phyloP scores from a whole-genome alignment of 371 early-diverging fungal species.

The Mucor irregularis region DNA sequence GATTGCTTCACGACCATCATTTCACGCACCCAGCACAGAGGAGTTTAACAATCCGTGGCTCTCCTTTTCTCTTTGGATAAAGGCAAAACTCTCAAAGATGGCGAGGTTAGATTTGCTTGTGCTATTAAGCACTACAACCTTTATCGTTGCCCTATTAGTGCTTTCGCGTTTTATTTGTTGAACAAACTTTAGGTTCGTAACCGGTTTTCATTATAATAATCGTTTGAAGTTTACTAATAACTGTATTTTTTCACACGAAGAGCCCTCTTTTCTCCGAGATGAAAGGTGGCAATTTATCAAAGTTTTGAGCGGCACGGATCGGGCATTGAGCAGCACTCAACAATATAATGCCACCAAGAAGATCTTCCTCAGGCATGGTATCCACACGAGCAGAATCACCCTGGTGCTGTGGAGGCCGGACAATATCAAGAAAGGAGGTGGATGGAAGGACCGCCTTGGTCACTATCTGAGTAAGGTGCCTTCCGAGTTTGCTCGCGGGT shows the following conservation, averaged over 20 bases:
- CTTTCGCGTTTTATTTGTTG: slow-evolving; percentile 6
- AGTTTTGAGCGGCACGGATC: no score
- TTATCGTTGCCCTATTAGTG: slow-evolving; percentile 3
- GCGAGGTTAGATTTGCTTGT: slow-evolving; percentile 3
- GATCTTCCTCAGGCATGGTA: no score
- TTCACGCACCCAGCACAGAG: neutral
- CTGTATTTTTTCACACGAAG: no score
- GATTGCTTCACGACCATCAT: slow-evolving; percentile 8
- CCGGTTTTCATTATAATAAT: no score
- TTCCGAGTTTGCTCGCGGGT: neutral
- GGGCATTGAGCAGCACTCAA: no score
- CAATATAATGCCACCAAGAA: no score
- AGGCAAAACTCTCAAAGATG: slow-evolving; percentile 4
- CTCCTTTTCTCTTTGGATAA: slow-evolving; percentile 1
- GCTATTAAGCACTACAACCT: no score
- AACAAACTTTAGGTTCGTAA: no score
- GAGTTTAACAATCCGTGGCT: neutral
- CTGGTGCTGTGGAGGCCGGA: neutral
- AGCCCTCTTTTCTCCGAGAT: no score
- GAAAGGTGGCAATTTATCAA: no score
- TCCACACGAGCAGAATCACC: neutral
- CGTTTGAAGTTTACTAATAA: no score
- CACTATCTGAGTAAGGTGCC: neutral
- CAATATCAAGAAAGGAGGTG: neutral
- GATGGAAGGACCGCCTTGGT: neutral